A percentile compares a stretch with the other conserved stretches of the same genome.
phyloP scores from a whole-genome alignment of 177 flowering plant genomes.

The Vitis hybrid region DNA sequence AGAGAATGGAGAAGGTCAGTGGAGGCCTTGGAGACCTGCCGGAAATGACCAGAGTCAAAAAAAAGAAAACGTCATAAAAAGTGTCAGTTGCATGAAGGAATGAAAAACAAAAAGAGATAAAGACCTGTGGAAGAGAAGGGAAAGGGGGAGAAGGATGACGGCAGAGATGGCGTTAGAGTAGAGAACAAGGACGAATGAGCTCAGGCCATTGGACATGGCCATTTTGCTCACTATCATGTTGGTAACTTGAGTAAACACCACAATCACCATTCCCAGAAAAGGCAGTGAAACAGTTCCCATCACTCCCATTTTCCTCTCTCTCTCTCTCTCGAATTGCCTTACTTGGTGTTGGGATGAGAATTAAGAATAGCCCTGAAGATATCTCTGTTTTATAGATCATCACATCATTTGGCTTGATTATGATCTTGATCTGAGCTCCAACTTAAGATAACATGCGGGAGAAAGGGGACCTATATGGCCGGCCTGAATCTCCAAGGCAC shows the following conservation, averaged over 20 bases:
- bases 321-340: not conserved
- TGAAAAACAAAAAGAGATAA: not conserved
- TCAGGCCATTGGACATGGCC: slow-evolving; percentile 11
- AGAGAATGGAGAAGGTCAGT: slow-evolving; percentile 3
- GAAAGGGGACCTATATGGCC: too few relatives aligned
- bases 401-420: too few relatives aligned
- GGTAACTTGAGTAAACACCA: not conserved
- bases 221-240: not conserved
- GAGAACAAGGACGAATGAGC: not conserved
- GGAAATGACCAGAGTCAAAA: too few relatives aligned
- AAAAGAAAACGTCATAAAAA: not conserved
- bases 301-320: not conserved
- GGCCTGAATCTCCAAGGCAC: too few relatives aligned
- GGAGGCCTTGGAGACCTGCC: not conserved
- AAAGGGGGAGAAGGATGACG: slow-evolving; percentile 2
- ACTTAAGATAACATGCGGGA: too few relatives aligned
- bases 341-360: too few relatives aligned
- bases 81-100: not conserved
- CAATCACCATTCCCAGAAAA: slow-evolving; percentile 8
- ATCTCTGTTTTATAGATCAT: too few relatives aligned
- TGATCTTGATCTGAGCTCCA: too few relatives aligned
- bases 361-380: too few relatives aligned
- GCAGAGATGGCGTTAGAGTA: slow-evolving; percentile 4
- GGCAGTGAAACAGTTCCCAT: not conserved
- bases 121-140: slow-evolving; percentile 6